Evolutionary conservation across 2,329 filamentous ascomycete genomes (phyloP), one percentile per base, ranked within the genome.

Genomic region (Cylindrodendrum hubeiense): DNA sequence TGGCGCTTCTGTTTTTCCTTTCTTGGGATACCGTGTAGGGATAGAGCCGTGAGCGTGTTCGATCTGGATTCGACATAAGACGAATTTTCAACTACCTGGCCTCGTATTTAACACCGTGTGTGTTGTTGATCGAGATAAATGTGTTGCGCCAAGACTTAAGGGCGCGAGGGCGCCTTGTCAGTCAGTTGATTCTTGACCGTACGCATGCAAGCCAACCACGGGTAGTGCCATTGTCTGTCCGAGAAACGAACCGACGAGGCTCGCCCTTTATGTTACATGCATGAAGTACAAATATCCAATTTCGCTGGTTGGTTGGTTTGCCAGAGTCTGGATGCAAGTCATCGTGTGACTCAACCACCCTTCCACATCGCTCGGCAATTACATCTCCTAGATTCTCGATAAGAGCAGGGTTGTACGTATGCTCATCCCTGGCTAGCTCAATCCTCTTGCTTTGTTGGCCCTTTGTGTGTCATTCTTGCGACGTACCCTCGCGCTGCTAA

Each of bases 31-130:
- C 43, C 61, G 55, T 49, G 55, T n/a, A 49, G 55, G 56, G 63
- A 74, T 74, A 72, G 71, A 74, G 59, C 28, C 49, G 17, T 26
- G 7, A 17, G 47, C n/a, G 26, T 19, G 30, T 46, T 33, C 28
- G 28, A 50, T 47, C 19, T 51, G 30, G 50, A 24, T 46, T 22
- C 47, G 39, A 33, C 44, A 50, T 44, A 19, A 55, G 37, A 28
- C 15, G 12, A 49, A 41, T 8, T 17, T n/a, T n/a, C 37, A 39
- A 39, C 15, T 5, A 19, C n/a, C n/a, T n/a, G n/a, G n/a, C 37
- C 17, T 39, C n/a, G n/a, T 9, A 39, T n/a, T 39, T 22, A 3
- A 33, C 15, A 21, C 4, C 17, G 26, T 22, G 17, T 26, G 19
- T 13, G 22, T 15, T 44, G 7, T 44, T 44, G 15, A 19, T 28